phyloP scores from a whole-genome alignment of 192 early-diverging fungal species.

The Backusella psychrophila region DNA sequence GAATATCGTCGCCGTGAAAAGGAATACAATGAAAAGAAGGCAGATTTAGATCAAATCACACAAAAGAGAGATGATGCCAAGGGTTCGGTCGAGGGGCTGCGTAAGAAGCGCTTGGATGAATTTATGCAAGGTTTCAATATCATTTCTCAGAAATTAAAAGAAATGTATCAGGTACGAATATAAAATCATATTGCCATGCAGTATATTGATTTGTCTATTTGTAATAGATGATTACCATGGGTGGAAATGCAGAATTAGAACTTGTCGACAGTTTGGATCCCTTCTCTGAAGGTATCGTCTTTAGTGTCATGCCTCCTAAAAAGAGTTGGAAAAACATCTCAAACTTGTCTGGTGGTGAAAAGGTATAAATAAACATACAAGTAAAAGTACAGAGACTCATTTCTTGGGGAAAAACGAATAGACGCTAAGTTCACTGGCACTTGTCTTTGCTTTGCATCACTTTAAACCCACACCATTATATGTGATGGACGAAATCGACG shows the following conservation, averaged over 20 bases:
- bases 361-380: constrained; percentile 55
- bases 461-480: constrained; percentile 99
- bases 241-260: constrained; percentile 98
- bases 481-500: constrained; percentile 99
- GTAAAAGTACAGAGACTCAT: background rate
- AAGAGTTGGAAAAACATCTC: constrained; percentile 99
- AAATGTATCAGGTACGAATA: constrained; percentile 90
- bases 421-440: constrained; percentile 96
- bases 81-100: constrained; percentile 68
- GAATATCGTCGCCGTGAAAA: constrained; percentile 84
- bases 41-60: constrained; percentile 77
- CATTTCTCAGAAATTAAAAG: constrained; percentile 95
- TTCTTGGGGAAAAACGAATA: constrained; percentile 20
- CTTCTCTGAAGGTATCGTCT: constrained; percentile 98
- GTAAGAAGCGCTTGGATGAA: constrained; percentile 79
- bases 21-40: constrained; percentile 66
- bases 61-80: constrained; percentile 72
- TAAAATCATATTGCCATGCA: background rate
- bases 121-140: constrained; percentile 95
- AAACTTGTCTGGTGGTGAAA: constrained; percentile 99
- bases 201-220: background rate
- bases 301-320: constrained; percentile 99
- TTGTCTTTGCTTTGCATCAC: constrained; percentile 99
- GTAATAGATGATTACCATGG: constrained; percentile 89
- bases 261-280: constrained; percentile 96